Evolutionary conservation across 495 filamentous ascomycete species (phyloP), one percentile per base, ranked within the genome.

Genomic region (Trichoderma asperelloides): DNA sequence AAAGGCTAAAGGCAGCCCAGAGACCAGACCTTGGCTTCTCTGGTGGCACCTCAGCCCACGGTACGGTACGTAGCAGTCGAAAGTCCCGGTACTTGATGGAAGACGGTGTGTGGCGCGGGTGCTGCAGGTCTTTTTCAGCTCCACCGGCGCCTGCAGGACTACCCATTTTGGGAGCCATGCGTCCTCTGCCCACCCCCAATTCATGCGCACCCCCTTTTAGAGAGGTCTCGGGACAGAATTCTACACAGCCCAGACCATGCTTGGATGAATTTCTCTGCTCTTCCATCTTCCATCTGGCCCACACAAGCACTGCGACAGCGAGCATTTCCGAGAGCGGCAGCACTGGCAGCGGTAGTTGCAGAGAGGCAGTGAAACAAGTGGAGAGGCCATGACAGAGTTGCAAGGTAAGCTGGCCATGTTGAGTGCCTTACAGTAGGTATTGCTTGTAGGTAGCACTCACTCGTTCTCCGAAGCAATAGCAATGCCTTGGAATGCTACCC

Each of bases 51-150:
- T 45, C 41, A 45, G 41, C 41, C 41, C 41, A 45, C 13, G 18
- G 41, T 45, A 45, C 13, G 18, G 41, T 45, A 18, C n/a, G 9
- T n/a, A 55, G 21, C 15, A 55, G 49, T 23, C 49, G 55, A 60
- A 60, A 60, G 55, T 60, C 55, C 16, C 55, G 55, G 55, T 60
- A 60, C 55, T 11, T 60, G 23, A 2, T 15, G 55, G 55, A 60
- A 60, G 55, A 60, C 55, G 55, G 55, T 60, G 55, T 60, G 55
- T 60, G 55, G 55, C 55, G 55, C 55, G 55, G 55, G 21, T 15
- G 49, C 55, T 60, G 55, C 23, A 60, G 55, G 55, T 60, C 55
- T 60, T 60, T 60, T 25, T 60, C 55, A 60, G 55, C 55, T 45
- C 33, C 33, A 45, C 62, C 28, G 40, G 62, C 33, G 40, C 18